Evolutionary conservation across 2,329 filamentous ascomycete genomes (phyloP).

Genomic region (Sclerotinia minor): DNA sequence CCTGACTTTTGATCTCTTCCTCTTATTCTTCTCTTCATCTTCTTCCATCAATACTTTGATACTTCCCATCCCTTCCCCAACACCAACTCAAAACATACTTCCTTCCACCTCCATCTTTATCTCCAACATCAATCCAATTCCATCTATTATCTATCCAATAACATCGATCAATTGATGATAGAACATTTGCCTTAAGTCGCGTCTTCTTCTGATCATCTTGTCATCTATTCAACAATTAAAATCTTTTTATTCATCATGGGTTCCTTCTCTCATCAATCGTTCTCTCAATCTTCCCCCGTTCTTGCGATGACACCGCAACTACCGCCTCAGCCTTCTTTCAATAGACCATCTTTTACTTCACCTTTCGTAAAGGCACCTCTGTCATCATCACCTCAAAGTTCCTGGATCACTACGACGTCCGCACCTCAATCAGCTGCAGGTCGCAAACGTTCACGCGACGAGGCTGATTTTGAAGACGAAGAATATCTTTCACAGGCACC

Average conservation of each 20-base stretch:
- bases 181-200: constrained; percentile 10
- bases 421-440: constrained; percentile 51
- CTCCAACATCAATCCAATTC: constrained; percentile 4
- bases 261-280: constrained; percentile 36
- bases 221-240: constrained; percentile 15
- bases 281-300: constrained; percentile 36
- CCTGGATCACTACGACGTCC: constrained; percentile 34
- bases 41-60: constrained; percentile 16
- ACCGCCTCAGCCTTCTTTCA: constrained; percentile 36
- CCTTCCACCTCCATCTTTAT: constrained; percentile 1
- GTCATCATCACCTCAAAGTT: constrained; percentile 32
- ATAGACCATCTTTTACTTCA: constrained; percentile 33
- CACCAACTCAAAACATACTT: neutral
- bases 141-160: constrained; percentile 14
- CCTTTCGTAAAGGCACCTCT: constrained; percentile 34
- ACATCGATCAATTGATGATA: constrained; percentile 26
- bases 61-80: constrained; percentile 4
- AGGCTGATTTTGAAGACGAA: constrained; percentile 62
- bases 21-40: constrained; percentile 8
- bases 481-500: constrained; percentile 46
- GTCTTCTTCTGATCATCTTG: neutral
- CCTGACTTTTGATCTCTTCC: constrained; percentile 19
- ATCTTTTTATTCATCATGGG: constrained; percentile 31
- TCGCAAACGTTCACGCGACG: constrained; percentile 75
- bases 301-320: constrained; percentile 37